phyloP scores from a whole-genome alignment of 1,284 basidiomycete genomes.

The Nidula niveotomentosa region DNA sequence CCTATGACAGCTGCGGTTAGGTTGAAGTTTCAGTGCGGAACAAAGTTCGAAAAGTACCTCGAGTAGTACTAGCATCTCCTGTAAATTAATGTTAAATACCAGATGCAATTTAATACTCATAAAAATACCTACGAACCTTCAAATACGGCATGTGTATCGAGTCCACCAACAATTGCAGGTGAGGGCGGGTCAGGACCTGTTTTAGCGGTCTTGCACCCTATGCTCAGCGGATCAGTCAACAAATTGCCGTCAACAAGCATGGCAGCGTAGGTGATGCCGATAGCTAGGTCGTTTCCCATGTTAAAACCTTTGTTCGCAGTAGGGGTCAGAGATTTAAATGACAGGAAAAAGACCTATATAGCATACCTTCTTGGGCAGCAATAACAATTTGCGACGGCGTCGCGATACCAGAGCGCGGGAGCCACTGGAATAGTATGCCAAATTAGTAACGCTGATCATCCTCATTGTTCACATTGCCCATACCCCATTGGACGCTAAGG shows the following conservation, averaged over 20 bases:
- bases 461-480: neutral
- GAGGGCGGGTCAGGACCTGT: neutral
- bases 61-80: slow-evolving; percentile 1
- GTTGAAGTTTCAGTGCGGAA: neutral
- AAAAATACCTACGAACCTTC: slow-evolving; percentile 1
- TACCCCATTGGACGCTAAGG: slow-evolving; percentile 6
- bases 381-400: slow-evolving; percentile 2
- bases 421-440: slow-evolving; percentile 1
- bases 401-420: slow-evolving; percentile 5
- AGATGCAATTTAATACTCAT: neutral
- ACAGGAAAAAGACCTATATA: neutral
- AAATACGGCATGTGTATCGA: slow-evolving; percentile 3
- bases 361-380: slow-evolving; percentile 3
- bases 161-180: slow-evolving; percentile 1
- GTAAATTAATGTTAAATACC: neutral
- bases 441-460: neutral
- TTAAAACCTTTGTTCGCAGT: slow-evolving; percentile 4
- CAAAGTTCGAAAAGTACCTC: neutral
- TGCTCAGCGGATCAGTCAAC: slow-evolving; percentile 4
- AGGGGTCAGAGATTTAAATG: neutral
- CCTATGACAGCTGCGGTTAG: neutral
- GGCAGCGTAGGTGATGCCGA: slow-evolving; percentile 1
- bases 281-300: slow-evolving; percentile 6
- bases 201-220: slow-evolving; percentile 2
- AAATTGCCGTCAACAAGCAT: slow-evolving; percentile 7